phyloP scores from a whole-genome alignment of 495 filamentous ascomycete genomes.

The Immersiella caudata region DNA sequence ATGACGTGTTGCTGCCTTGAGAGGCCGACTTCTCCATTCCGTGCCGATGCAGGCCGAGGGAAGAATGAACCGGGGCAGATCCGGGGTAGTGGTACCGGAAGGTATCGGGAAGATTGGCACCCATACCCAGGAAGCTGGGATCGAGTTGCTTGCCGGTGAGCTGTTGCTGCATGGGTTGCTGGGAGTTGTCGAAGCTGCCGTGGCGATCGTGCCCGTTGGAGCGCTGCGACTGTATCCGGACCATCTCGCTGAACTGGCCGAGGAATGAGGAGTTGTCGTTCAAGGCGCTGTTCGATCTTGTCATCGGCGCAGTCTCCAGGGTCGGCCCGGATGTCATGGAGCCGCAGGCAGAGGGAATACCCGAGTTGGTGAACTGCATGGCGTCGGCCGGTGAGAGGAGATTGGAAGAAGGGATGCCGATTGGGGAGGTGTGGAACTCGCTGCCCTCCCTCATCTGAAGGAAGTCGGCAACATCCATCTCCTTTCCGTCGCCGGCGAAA shows the following conservation, averaged over 20 bases:
- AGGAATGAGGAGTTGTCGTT: constrained; percentile 43
- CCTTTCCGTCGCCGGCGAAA: constrained; percentile 17
- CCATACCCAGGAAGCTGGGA: constrained; percentile 39
- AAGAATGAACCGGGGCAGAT: constrained; percentile 34
- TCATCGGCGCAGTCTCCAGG: constrained; percentile 49
- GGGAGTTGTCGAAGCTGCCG: constrained; percentile 32
- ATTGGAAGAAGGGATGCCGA: constrained; percentile 24
- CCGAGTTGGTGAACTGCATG: constrained; percentile 24
- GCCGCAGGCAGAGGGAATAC: constrained; percentile 42
- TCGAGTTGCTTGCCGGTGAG: constrained; percentile 41
- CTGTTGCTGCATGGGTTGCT: constrained; percentile 27
- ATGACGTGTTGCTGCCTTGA: constrained; percentile 31
- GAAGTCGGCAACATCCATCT: constrained; percentile 32
- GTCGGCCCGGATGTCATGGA: constrained; percentile 52
- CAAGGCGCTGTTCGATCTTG: constrained; percentile 45
- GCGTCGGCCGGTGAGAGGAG: constrained; percentile 23
- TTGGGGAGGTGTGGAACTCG: constrained; percentile 24
- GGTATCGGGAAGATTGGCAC: constrained; percentile 39
- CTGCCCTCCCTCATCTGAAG: constrained; percentile 24
- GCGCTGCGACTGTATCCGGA: constrained; percentile 47
- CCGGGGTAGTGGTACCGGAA: constrained; percentile 39
- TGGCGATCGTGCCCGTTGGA: constrained; percentile 37
- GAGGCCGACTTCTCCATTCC: constrained; percentile 44
- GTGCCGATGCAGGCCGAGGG: constrained; percentile 30
- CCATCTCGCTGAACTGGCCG: constrained; percentile 45